Percentiles rank a stretch among this genome's conserved stretches.
Conservation (phyloP, 192 early-diverging fungal species). For the Rhizophagus prolifer region DNA sequence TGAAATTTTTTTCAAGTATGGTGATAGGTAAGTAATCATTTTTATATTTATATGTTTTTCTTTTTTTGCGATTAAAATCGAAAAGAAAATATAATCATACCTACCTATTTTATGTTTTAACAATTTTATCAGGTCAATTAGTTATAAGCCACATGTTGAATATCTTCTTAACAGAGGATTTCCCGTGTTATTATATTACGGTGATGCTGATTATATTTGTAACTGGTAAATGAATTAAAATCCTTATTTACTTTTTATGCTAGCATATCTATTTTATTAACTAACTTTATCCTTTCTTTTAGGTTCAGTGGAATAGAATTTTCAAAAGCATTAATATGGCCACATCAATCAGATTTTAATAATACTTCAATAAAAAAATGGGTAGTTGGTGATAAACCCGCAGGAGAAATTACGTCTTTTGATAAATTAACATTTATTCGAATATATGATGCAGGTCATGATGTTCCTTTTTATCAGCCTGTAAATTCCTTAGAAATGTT, state of each 20-base stretch:
- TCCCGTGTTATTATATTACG: slow-evolving; percentile 70
- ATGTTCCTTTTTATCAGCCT: neutral
- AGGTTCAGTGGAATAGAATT: too few species aligned
- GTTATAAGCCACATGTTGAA: slow-evolving; percentile 45
- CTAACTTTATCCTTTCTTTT: too few species aligned
- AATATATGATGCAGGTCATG: neutral
- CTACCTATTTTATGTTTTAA: neutral
- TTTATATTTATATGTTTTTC: too few species aligned
- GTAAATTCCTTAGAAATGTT: neutral
- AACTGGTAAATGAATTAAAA: slow-evolving; percentile 58
- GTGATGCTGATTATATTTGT: slow-evolving; percentile 82
- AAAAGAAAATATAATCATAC: neutral
- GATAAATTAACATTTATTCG: too few species aligned
- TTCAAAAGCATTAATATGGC: neutral
- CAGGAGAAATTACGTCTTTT: neutral
- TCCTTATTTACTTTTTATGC: too few species aligned
- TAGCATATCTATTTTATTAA: too few species aligned
- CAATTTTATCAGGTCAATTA: slow-evolving; percentile 36
- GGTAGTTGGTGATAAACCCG: neutral
- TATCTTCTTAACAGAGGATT: slow-evolving; percentile 34
- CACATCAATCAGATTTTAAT: neutral
- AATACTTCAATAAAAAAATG: neutral
- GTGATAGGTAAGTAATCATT: slow-evolving; percentile 43
- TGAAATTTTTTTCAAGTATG: slow-evolving; percentile 38
- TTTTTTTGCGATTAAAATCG: too few species aligned